Percentiles rank a stretch among this genome's conserved stretches.
Evolutionary conservation across 805 yeast species (phyloP).

Genomic region (Ogataea ganodermae): DNA sequence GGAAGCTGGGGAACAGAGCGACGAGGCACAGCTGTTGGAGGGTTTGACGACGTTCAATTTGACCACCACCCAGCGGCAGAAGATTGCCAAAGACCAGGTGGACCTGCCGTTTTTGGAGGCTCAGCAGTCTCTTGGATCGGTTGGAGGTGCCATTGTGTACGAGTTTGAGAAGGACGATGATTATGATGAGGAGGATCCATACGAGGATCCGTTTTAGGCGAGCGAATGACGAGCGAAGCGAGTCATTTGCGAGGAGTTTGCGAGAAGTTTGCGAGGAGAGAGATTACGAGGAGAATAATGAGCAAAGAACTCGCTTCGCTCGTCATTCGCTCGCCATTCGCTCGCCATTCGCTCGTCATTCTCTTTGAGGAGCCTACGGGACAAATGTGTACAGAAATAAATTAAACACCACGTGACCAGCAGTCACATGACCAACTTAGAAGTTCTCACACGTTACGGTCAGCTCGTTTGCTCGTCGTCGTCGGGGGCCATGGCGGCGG

Average conservation of each 20-base stretch:
- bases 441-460: neutral
- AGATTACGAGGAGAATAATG: too few relatives aligned
- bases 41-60: slow-evolving; percentile 88
- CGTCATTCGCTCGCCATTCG: too few relatives aligned
- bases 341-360: too few relatives aligned
- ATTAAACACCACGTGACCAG: too few relatives aligned
- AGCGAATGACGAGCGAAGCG: neutral
- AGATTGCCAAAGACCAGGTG: slow-evolving; percentile 76
- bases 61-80: slow-evolving; percentile 73
- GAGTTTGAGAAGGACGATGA: slow-evolving; percentile 97
- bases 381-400: too few relatives aligned
- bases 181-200: slow-evolving; percentile 97
- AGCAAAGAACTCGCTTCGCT: neutral
- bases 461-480: slow-evolving; percentile 20
- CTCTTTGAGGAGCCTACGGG: too few relatives aligned
- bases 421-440: too few relatives aligned
- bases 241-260: too few relatives aligned
- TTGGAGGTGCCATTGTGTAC: slow-evolving; percentile 94
- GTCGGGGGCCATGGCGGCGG: slow-evolving; percentile 8
- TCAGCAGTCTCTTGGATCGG: slow-evolving; percentile 62
- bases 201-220: slow-evolving; percentile 84
- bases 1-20: slow-evolving; percentile 31
- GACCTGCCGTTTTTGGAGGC: slow-evolving; percentile 92
- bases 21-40: slow-evolving; percentile 58
- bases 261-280: too few relatives aligned